These are phyloP conservation scores for Erodium chrysanthum DNA, from an alignment of 441 rosid species.

Conservation along the genomic window DNA sequence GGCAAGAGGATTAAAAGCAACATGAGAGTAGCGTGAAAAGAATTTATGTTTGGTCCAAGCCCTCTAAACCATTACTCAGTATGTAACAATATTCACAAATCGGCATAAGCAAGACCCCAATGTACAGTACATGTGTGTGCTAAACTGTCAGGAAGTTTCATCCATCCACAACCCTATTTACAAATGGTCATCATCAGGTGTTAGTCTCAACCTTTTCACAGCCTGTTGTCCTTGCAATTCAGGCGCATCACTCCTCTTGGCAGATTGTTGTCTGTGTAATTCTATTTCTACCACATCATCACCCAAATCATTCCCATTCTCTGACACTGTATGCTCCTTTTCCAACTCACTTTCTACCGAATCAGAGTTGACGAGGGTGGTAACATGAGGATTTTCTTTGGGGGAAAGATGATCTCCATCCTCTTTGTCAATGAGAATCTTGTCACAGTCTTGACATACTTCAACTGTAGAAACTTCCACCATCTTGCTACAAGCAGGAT, in stretches of 20 bases:
- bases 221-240: slow-evolving; percentile 37
- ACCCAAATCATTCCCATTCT: slow-evolving; percentile 9
- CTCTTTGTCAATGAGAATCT: background rate
- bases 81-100: background rate
- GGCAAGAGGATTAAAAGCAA: background rate
- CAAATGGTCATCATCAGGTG: slow-evolving; percentile 21
- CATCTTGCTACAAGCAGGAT: background rate
- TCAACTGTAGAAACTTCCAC: background rate
- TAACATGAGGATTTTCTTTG: slow-evolving; percentile 16
- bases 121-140: background rate
- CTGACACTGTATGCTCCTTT: slow-evolving; percentile 19
- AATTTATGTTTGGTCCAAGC: background rate
- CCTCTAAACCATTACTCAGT: background rate
- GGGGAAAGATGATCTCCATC: background rate
- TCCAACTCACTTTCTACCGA: slow-evolving; percentile 18
- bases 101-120: background rate
- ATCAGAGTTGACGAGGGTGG: slow-evolving; percentile 10
- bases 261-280: background rate
- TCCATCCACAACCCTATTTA: slow-evolving; percentile 21
- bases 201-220: slow-evolving; percentile 47
- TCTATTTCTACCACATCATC: slow-evolving; percentile 6
- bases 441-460: background rate
- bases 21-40: background rate
- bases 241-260: slow-evolving; percentile 12
- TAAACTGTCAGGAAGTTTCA: background rate